Evolutionary conservation across 495 filamentous ascomycete genomes (phyloP).

Genomic region (Penicillium angulare): DNA sequence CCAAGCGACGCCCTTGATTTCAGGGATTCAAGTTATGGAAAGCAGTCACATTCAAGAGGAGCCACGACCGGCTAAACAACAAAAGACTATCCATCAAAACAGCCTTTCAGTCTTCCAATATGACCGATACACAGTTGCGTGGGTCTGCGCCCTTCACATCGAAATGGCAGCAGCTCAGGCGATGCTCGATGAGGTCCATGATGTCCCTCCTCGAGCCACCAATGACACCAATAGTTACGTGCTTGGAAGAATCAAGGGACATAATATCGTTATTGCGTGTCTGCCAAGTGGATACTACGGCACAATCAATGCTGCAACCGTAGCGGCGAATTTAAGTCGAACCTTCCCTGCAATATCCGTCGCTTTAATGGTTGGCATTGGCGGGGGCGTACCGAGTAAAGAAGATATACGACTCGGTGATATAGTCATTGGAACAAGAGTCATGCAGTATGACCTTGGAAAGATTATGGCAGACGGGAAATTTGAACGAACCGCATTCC

Average conservation of each 20-base stretch:
- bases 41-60: too few relatives aligned
- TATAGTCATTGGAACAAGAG: constrained; percentile 32
- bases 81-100: too few relatives aligned
- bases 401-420: constrained; percentile 32
- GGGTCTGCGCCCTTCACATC: too few relatives aligned
- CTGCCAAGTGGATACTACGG: constrained; percentile 31
- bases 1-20: too few relatives aligned
- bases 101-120: too few relatives aligned
- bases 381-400: constrained; percentile 25
- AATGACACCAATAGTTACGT: too few relatives aligned
- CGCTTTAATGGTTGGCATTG: constrained; percentile 34
- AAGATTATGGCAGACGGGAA: constrained; percentile 22
- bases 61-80: too few relatives aligned
- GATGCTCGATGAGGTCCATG: too few relatives aligned
- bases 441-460: constrained; percentile 44
- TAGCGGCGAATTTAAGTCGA: constrained; percentile 17
- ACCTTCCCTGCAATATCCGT: constrained; percentile 27
- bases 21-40: too few relatives aligned
- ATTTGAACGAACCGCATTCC: constrained; percentile 14
- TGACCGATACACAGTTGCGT: too few relatives aligned
- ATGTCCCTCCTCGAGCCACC: too few relatives aligned
- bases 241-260: constrained; percentile 32
- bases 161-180: too few relatives aligned
- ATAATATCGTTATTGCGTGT: constrained; percentile 47
- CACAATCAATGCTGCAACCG: constrained; percentile 18